These are phyloP conservation scores for Euphorbia corollata DNA, from an alignment of 441 rosid species.

Conservation along the genomic window DNA sequence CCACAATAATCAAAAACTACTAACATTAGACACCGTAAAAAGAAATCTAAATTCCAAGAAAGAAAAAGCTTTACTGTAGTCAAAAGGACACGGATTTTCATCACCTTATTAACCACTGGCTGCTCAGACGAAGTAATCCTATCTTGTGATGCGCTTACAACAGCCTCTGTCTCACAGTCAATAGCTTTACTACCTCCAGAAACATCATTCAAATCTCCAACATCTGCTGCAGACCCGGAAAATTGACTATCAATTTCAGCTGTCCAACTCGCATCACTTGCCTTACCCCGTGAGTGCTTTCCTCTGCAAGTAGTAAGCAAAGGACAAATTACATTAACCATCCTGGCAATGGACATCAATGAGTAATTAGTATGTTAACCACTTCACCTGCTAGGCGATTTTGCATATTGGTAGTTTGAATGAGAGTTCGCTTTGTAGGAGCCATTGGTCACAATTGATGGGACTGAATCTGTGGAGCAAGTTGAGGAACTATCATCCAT, in stretches of 20 bases:
- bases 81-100: constrained; percentile 8
- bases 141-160: constrained; percentile 37
- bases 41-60: background rate
- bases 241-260: constrained; percentile 47
- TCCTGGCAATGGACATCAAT: constrained; percentile 10
- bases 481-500: constrained; percentile 96
- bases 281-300: constrained; percentile 44
- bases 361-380: constrained; percentile 8
- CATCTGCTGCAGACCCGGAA: constrained; percentile 37
- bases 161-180: constrained; percentile 46
- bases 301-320: constrained; percentile 39
- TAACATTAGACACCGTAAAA: background rate
- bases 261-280: constrained; percentile 36
- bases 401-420: constrained; percentile 45
- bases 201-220: constrained; percentile 33
- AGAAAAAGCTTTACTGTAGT: background rate
- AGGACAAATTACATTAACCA: constrained; percentile 11
- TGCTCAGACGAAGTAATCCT: constrained; percentile 36
- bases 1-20: background rate
- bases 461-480: constrained; percentile 89
- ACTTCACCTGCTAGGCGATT: constrained; percentile 56
- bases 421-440: constrained; percentile 45
- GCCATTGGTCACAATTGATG: constrained; percentile 62
- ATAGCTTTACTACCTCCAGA: constrained; percentile 35
- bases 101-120: constrained; percentile 47